Evolutionary conservation across 2,329 filamentous ascomycete species (phyloP).

Genomic region (Chlorencoelia australis): DNA sequence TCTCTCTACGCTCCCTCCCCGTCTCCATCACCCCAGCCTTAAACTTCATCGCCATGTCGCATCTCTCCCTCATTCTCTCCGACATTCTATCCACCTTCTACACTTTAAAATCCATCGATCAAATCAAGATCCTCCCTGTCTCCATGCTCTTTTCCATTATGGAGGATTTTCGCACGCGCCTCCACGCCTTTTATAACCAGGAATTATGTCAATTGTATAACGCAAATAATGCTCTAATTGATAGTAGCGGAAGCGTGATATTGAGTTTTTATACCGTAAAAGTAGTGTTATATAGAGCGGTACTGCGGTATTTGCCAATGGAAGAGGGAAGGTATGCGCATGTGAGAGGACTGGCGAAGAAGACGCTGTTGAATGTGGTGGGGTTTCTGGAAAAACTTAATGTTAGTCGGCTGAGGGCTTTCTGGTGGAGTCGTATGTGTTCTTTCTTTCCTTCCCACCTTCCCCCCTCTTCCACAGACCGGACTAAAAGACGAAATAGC

Average conservation of each 20-base stretch:
- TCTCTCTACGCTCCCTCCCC: conserved; percentile 23
- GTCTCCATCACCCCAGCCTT: conserved; percentile 15
- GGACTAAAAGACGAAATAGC: conserved; percentile 9
- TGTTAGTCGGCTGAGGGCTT: conserved; percentile 15
- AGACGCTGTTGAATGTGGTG: conserved; percentile 10
- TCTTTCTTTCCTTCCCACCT: neutral
- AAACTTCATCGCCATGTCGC: conserved; percentile 39
- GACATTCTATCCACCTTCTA: conserved; percentile 41
- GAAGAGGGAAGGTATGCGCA: no score
- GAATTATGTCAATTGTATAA: no score
- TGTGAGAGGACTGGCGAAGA: no score
- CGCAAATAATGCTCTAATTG: no score
- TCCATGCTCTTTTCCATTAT: no score
- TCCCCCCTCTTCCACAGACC: neutral
- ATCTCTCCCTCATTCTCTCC: conserved; percentile 39
- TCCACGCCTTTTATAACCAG: no score
- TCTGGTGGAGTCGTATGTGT: conserved; percentile 23
- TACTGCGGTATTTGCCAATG: no score
- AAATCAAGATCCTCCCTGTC: conserved; percentile 13
- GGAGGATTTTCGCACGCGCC: no score
- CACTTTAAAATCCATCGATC: conserved; percentile 28
- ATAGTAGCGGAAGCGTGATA: no score
- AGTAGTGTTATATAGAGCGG: no score
- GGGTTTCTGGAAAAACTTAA: conserved; percentile 18
- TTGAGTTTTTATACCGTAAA: no score